Percentiles rank a stretch among this genome's conserved stretches.
Conservation (phyloP, 2,329 filamentous ascomycete genomes). For the Nothophoma quercina region DNA sequence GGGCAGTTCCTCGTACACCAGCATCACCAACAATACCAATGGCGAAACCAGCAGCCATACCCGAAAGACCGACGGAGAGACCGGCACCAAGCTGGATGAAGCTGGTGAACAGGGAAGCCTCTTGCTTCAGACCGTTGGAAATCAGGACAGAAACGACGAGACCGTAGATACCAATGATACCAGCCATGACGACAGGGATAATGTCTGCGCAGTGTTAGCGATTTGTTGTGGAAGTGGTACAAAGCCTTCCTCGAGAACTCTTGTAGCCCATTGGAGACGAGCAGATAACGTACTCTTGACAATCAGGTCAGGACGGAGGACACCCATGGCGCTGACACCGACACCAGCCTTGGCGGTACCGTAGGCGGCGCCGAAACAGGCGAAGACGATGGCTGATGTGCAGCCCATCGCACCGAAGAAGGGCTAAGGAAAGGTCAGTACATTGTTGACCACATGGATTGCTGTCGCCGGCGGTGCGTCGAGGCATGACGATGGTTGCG, state of each 20-base stretch:
- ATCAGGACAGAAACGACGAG: constrained; percentile 63
- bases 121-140: constrained; percentile 60
- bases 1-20: constrained; percentile 85
- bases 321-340: constrained; percentile 98
- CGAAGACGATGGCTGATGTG: constrained; percentile 94
- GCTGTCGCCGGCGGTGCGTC: constrained; percentile 17
- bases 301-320: constrained; percentile 95
- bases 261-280: not conserved
- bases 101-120: constrained; percentile 57
- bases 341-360: constrained; percentile 99
- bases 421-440: constrained; percentile 61
- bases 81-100: constrained; percentile 63
- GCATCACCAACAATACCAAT: constrained; percentile 73
- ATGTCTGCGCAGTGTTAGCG: constrained; percentile 71
- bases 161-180: constrained; percentile 98
- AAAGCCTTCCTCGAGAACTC: not conserved
- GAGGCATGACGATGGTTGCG: constrained; percentile 18
- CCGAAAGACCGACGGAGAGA: constrained; percentile 75
- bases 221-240: not conserved
- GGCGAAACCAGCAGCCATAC: constrained; percentile 87
- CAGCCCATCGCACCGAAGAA: constrained; percentile 99
- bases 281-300: constrained; percentile 87
- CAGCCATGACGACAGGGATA: constrained; percentile 99
- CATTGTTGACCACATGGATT: not conserved
- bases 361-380: constrained; percentile 95